Evolutionary conservation across 768 basidiomycete genomes (phyloP).

Genomic region (Trametes villosa): DNA sequence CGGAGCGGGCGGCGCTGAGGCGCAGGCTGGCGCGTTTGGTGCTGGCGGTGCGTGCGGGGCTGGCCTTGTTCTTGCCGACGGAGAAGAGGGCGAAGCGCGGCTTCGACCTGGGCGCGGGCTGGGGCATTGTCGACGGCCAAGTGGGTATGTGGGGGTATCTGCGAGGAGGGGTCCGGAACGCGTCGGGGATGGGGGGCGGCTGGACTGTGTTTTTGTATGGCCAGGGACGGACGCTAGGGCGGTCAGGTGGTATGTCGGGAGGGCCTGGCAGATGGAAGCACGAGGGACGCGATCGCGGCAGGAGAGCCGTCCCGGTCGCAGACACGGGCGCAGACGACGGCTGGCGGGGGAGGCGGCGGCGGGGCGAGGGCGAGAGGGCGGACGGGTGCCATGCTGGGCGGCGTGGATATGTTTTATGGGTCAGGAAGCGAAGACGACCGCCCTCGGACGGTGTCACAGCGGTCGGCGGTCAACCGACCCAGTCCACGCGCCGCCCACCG

Average conservation of each 20-base stretch:
- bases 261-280: neutral
- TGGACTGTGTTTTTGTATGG: neutral
- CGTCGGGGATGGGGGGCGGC: neutral
- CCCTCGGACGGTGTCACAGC: neutral
- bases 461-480: neutral
- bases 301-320: neutral
- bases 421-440: neutral
- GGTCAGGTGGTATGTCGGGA: constrained; percentile 18
- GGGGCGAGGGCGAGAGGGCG: neutral
- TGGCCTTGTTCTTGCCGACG: constrained; percentile 18
- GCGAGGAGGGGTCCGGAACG: neutral
- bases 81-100: constrained; percentile 17
- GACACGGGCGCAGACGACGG: neutral
- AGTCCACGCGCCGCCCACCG: neutral
- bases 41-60: constrained; percentile 19
- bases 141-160: neutral
- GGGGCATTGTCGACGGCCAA: neutral
- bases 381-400: neutral
- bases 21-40: constrained; percentile 13
- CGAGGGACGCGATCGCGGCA: neutral
- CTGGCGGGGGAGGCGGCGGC: neutral
- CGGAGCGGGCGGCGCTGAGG: constrained; percentile 6
- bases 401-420: neutral
- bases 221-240: neutral
- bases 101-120: neutral